These are phyloP conservation scores for Fusarium vanettenii DNA, from an alignment of 2,329 filamentous ascomycete genomes.

Conservation along the genomic window DNA sequence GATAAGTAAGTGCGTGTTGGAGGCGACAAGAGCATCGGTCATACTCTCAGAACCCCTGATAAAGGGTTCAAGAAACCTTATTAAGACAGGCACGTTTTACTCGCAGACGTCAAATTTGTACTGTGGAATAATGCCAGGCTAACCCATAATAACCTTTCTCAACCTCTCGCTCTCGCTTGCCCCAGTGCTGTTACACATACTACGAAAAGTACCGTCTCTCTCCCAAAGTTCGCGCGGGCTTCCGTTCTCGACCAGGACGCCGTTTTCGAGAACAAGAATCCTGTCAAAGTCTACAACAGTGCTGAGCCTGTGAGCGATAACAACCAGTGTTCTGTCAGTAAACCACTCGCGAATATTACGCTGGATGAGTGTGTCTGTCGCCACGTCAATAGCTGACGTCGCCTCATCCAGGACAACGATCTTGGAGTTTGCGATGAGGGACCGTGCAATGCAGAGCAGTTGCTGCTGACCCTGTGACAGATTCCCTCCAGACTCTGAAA, in stretches of 20 bases:
- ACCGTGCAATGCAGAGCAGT: conserved; percentile 77
- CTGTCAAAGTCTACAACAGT: conserved; percentile 81
- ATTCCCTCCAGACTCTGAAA: conserved; percentile 78
- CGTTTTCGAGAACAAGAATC: conserved; percentile 76
- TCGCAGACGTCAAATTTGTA: neutral
- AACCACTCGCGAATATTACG: conserved; percentile 77
- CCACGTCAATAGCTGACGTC: conserved; percentile 80
- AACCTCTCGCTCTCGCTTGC: conserved; percentile 61
- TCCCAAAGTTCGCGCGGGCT: conserved; percentile 70
- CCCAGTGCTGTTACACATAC: conserved; percentile 70
- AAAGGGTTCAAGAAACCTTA: neutral
- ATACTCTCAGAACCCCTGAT: neutral
- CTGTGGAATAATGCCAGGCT: neutral
- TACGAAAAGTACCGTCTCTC: conserved; percentile 63
- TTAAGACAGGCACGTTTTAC: neutral
- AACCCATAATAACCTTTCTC: conserved; percentile 53
- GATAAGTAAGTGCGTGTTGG: neutral
- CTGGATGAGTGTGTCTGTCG: conserved; percentile 78
- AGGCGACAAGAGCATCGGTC: neutral
- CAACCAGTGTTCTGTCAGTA: conserved; percentile 73
- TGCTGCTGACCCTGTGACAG: conserved; percentile 80
- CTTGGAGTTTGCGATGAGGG: conserved; percentile 75
- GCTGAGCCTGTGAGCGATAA: conserved; percentile 79
- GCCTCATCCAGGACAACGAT: conserved; percentile 85
- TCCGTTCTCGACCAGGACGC: conserved; percentile 74